Base-by-base conservation (phyloP, 108 stramenopile species). In the Parmales sp. region DNA sequence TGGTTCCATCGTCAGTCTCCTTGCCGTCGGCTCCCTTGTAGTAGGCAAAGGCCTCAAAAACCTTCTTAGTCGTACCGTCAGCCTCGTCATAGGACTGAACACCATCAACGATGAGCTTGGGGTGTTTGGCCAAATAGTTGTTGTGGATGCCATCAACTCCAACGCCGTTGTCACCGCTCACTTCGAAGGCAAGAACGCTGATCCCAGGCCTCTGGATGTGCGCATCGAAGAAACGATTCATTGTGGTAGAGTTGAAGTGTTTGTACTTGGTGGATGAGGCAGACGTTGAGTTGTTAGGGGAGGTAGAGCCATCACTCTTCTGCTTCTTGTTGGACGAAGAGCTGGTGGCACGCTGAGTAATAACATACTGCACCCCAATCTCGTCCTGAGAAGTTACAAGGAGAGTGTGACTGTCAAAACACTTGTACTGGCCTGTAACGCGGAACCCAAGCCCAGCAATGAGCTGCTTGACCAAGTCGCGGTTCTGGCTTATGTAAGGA, bases 11-110 rank as follows among this genome's bases (percentile, higher is more conserved):
- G 77, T 92, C 91, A 7, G 86, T 69, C 20, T 66, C 25, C 16
- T 72, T 70, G 1, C 65, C 20, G 0, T 29, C 39, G 13, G 63
- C 76, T 18, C 77, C 73, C 25, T 77, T 38, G 67, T 92, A 92
- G 70, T 88, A 92, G 0, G 88, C 89, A 70, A 66, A 90, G 8
- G 88, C 91, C 81, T 92, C 88, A 18, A 92, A 67, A 11, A 92
- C 66, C 36, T 75, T 72, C 60, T 68, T 45, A 28, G 13, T 70
- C 31, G 66, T 74, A 26, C 63, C 28, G 51, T 69, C 68, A 38
- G 75, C 69, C 5, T 67, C 65, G 28, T 77, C 49, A 25, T 64
- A 69, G 28, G 37, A 23, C 7, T 50, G 36, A 6, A 68, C 60
- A 20, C 82, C 82, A 5, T 75, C 50, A 1, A 73, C 19, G 31